Base-by-base conservation (phyloP, 2,329 filamentous ascomycete species). In the Pseudopyricularia javanii region DNA sequence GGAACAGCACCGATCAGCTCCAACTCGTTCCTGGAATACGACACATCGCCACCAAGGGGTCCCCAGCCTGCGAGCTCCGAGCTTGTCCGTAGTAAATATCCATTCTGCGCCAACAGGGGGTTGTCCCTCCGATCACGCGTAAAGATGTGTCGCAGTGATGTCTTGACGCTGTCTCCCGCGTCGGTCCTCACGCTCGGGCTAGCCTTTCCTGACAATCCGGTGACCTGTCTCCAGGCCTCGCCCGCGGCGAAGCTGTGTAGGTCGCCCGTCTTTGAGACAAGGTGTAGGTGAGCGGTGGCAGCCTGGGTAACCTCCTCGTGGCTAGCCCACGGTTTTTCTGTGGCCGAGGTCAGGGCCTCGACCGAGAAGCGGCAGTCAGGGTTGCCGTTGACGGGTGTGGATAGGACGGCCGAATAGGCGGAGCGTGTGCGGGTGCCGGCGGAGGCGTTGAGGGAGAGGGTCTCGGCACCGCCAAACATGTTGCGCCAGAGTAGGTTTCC, bases 401-500 rank as follows among this genome's bases (percentile, higher is more conserved):
- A 85, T 56, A 97, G 85, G 54, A 82, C 83, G 53, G 88, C 88
- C 58, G 88, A 91, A 70, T 97, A 97, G 26, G 91, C 87, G 3
- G 90, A 95, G 49, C 90, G 79, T 28, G 93, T 97, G 47, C 93
- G 80, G 7, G 91, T 97, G 54, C 93, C 93, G 24, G 91, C 73
- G 32, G 89, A 91, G 49, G 88, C 91, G 62, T 95, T 91, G 55
- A 95, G 73, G 51, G 88, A 88, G 57, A 98, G 71, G 54, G 86
- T 86, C 72, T 98, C 93, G 24, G 91, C 93, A 37, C 93, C 93
- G 51, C 93, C 93, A 65, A 98, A 88, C 55, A 98, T 78, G 69
- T 98, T 98, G 59, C 93, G 84, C 74, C 90, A 84, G 51, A 91
- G 76, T 47, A 90, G 77, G 59, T 93, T 91, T 59, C 88, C 85